Conservation (phyloP, 2,329 filamentous ascomycete genomes). For the Fusarium chlamydosporum region DNA sequence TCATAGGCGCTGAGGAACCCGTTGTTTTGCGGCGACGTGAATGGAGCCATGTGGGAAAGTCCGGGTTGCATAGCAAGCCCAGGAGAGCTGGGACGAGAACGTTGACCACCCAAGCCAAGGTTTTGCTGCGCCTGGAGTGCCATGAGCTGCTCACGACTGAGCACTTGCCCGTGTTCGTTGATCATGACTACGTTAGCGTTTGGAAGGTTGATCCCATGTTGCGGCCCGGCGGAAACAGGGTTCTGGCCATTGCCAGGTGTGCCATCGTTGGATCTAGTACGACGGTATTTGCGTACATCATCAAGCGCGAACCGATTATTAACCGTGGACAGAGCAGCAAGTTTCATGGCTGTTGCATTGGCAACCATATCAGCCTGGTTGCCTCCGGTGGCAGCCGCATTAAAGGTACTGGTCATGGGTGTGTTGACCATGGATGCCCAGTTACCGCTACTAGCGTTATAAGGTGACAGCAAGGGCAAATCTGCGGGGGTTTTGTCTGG, state of each 20-base stretch:
- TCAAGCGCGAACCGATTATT: conserved; percentile 98
- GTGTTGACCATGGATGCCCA: conserved; percentile 99
- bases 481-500: conserved; percentile 76
- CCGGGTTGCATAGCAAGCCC: conserved; percentile 83
- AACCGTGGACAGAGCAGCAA: conserved; percentile 95
- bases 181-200: conserved; percentile 91
- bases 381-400: conserved; percentile 63
- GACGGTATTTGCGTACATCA: conserved; percentile 95
- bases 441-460: conserved; percentile 83
- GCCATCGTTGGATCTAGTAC: conserved; percentile 87
- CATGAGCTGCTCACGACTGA: conserved; percentile 87
- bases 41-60: conserved; percentile 75
- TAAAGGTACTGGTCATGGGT: conserved; percentile 92
- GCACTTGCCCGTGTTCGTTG: conserved; percentile 89
- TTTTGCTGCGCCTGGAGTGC: conserved; percentile 80
- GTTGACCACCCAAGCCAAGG: conserved; percentile 73
- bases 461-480: conserved; percentile 88
- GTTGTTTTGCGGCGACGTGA: conserved; percentile 92
- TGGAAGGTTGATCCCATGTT: conserved; percentile 70
- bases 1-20: conserved; percentile 94
- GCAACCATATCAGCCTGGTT: conserved; percentile 97
- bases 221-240: conserved; percentile 76
- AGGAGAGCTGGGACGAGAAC: conserved; percentile 91
- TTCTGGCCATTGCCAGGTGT: conserved; percentile 71
- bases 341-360: conserved; percentile 98